Base-by-base conservation (phyloP, 1,284 basidiomycete genomes). In the Pisolithus thermaeus region DNA sequence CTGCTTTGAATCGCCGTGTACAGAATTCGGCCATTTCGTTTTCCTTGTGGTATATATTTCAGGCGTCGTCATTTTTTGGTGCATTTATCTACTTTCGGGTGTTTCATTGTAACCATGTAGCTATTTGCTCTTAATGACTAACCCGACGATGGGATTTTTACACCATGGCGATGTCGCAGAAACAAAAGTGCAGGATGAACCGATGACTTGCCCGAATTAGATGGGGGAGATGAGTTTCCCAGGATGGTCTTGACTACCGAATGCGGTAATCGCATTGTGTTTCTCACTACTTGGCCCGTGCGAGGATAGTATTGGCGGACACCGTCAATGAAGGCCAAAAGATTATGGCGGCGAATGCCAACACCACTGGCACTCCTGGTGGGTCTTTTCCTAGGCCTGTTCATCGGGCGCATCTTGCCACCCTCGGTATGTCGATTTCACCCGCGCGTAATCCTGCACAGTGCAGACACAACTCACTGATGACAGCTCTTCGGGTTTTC, bases 301-400 rank as follows among this genome's bases (percentile, higher is more conserved):
- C 32, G 32, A 35, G 32, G 32, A 14, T 12, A 11, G 30, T 4
- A 1, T 30, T 30, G 30, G 30, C 30, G 30, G 9, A 30, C 30
- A 38, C 41, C 23, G 52, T 53, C 58, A 38, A 66, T 66, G 67
- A 68, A 59, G 58, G 54, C 51, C 56, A 65, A 57, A 49, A 27
- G 49, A 37, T 11, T 55, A 5, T 69, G 66, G 63, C 12, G 58
- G 39, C 70, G 73, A 45, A 64, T 81, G 30, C 77, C 81, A 9
- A 74, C 80, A 0, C 70, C 78, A 3, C 57, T 82, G 28, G 82
- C 81, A 5, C 64, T 90, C 40, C 66, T 77, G 44, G 65, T 90
- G 54, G 88, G 87, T 46, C 67, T 90, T 20, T 59, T 84, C 42
- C 67, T 85, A 42, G 87, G 87, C n/a, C 69, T 87, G 43, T 56